Evolutionary conservation across 1,139 yeast genomes (phyloP).

Genomic region (Magnusiomyces magnusii): DNA sequence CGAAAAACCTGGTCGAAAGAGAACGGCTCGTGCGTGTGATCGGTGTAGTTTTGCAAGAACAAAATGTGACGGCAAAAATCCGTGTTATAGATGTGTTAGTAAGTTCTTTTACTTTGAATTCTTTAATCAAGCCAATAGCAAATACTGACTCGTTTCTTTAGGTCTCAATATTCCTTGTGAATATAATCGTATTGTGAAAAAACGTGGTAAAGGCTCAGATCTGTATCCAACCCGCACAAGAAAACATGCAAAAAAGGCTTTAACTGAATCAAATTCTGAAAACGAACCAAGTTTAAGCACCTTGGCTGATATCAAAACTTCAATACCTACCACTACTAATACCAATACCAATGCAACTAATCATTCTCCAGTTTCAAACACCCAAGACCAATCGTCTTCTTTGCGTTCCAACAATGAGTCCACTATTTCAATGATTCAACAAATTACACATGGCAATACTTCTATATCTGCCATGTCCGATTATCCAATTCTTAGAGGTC

Average conservation of each 20-base stretch:
- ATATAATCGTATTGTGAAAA: conserved; percentile 24
- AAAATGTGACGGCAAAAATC: conserved; percentile 19
- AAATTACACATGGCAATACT: neutral
- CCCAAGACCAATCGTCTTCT: neutral
- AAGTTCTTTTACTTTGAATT: neutral
- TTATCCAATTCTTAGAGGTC: neutral
- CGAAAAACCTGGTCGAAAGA: conserved; percentile 4
- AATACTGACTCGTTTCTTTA: neutral
- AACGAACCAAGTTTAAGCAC: neutral
- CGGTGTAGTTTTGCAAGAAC: conserved; percentile 18
- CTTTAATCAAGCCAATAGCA: neutral
- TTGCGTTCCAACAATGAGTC: neutral
- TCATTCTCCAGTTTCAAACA: neutral
- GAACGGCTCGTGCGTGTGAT: conserved; percentile 19
- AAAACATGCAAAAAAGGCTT: conserved; percentile 3
- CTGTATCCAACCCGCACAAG: conserved; percentile 21
- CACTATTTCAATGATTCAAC: neutral
- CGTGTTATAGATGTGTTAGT: conserved; percentile 18
- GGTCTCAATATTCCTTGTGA: conserved; percentile 13
- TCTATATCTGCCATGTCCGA: neutral
- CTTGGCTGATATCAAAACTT: neutral
- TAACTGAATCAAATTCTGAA: neutral
- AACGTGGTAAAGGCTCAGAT: conserved; percentile 36
- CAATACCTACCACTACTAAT: neutral
- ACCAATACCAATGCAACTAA: neutral